Conservation (phyloP, 345 rosid species). For the Firmiana major region DNA sequence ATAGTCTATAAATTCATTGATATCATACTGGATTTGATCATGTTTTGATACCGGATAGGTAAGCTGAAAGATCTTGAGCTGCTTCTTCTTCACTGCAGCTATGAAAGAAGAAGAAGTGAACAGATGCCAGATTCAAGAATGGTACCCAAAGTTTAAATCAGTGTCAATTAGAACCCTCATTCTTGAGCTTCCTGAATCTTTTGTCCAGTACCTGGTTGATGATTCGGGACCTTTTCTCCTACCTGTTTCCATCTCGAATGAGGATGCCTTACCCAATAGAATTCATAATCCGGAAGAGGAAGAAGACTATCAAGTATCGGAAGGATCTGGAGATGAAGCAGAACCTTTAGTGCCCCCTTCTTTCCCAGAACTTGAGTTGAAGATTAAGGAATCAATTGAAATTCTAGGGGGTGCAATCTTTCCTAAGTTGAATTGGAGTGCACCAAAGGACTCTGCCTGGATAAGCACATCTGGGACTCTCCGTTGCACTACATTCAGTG, state of each 20-base stretch:
- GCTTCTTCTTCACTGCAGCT: constrained; percentile 1
- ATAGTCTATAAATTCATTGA: not conserved
- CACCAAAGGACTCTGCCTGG: constrained; percentile 93
- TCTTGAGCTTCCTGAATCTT: constrained; percentile 70
- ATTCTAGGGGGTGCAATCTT: constrained; percentile 62
- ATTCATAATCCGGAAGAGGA: constrained; percentile 60
- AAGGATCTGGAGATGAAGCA: constrained; percentile 68
- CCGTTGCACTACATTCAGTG: constrained; percentile 60
- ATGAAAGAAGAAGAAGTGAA: constrained; percentile 77
- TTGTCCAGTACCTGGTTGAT: constrained; percentile 64
- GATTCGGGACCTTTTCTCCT: constrained; percentile 75
- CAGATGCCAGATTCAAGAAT: constrained; percentile 79
- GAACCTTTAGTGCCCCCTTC: constrained; percentile 46
- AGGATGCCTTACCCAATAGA: constrained; percentile 78
- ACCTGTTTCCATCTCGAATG: constrained; percentile 52
- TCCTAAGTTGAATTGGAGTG: constrained; percentile 89
- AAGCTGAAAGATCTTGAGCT: not conserved
- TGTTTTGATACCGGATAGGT: not conserved
- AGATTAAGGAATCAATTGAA: constrained; percentile 58
- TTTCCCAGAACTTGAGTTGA: constrained; percentile 65
- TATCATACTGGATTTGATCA: not conserved
- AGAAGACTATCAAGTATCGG: constrained; percentile 57
- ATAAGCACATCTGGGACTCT: constrained; percentile 68
- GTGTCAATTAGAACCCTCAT: constrained; percentile 61
- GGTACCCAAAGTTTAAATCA: constrained; percentile 79